Percentiles rank a stretch among this genome's conserved stretches.
Evolutionary conservation across 768 basidiomycete species (phyloP).

Genomic region (Leucocoprinus leucothites): DNA sequence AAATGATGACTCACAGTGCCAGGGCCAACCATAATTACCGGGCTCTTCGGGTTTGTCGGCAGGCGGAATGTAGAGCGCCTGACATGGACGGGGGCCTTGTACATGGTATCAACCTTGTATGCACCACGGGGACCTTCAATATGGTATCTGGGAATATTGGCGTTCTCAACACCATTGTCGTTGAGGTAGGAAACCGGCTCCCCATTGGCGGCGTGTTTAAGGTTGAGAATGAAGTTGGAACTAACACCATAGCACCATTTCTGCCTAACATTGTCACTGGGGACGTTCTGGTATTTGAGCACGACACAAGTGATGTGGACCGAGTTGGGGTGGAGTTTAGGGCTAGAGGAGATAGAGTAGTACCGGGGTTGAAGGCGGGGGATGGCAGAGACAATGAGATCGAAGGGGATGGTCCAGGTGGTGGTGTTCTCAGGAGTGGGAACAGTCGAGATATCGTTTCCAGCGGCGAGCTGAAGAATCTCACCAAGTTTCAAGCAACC

Average conservation of each 20-base stretch:
- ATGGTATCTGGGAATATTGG: conserved; percentile 65
- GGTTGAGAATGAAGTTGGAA: conserved; percentile 93
- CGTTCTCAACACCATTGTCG: conserved; percentile 31
- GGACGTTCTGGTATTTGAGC: conserved; percentile 81
- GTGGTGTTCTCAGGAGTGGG: conserved; percentile 79
- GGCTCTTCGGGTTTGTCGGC: conserved; percentile 97
- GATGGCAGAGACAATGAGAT: conserved; percentile 91
- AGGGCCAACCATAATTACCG: conserved; percentile 98
- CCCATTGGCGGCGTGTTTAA: conserved; percentile 71
- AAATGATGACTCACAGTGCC: conserved; percentile 72
- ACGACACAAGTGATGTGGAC: conserved; percentile 97
- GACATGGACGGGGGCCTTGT: conserved; percentile 91
- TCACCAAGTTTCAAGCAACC: conserved; percentile 92
- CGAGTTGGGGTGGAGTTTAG: conserved; percentile 83
- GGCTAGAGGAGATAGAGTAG: conserved; percentile 98
- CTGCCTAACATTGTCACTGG: conserved; percentile 45
- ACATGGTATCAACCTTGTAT: conserved; percentile 67
- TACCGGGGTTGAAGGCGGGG: conserved; percentile 95
- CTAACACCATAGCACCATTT: conserved; percentile 87
- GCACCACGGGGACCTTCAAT: conserved; percentile 90
- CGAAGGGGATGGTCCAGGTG: conserved; percentile 91
- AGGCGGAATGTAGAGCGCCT: conserved; percentile 95
- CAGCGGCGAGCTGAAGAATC: conserved; percentile 86
- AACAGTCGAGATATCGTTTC: conserved; percentile 57
- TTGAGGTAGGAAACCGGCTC: conserved; percentile 48